These are phyloP conservation scores for Discostella pseudostelligera DNA, from an alignment of 108 stramenopile genomes.

Conservation along the genomic window DNA sequence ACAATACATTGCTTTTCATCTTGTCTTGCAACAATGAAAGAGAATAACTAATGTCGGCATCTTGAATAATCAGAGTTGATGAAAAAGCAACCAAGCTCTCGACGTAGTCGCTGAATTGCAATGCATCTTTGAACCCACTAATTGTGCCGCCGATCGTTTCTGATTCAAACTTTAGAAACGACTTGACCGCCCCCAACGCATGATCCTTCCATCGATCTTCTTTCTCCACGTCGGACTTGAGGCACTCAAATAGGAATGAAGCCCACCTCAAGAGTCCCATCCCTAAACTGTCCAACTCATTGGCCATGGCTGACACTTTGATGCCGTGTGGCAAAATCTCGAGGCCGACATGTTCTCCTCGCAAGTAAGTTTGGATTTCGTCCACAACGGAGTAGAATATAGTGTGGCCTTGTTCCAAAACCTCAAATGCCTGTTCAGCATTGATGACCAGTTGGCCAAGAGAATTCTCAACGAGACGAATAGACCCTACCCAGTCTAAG, in stretches of 20 bases:
- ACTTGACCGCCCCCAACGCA: conserved; percentile 8
- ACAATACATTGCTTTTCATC: conserved; percentile 16
- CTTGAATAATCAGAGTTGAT: conserved; percentile 48
- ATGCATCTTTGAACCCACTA: conserved; percentile 25
- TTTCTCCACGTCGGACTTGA: conserved; percentile 56
- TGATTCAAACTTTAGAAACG: conserved; percentile 13
- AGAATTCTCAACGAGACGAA: conserved; percentile 33
- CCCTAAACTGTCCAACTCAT: conserved; percentile 62
- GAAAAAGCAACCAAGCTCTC: conserved; percentile 45
- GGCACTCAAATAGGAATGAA: conserved; percentile 61
- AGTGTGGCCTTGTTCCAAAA: conserved; percentile 48
- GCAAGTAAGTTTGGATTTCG: conserved; percentile 57
- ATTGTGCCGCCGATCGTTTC: conserved; percentile 14
- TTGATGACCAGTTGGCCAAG: conserved; percentile 25
- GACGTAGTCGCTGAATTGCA: conserved; percentile 34
- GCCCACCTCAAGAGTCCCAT: conserved; percentile 66
- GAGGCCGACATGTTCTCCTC: conserved; percentile 45
- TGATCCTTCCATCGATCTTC: conserved; percentile 46
- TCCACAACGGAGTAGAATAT: conserved; percentile 61
- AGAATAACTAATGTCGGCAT: conserved; percentile 31
- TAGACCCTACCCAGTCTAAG: conserved; percentile 62
- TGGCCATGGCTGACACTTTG: conserved; percentile 56
- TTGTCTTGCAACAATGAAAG: conserved; percentile 16
- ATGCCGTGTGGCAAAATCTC: conserved; percentile 51
- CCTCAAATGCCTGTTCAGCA: conserved; percentile 25